These are phyloP conservation scores for Coemansia sp. DNA, from an alignment of 192 early-diverging fungal genomes.

Conservation along the genomic window DNA sequence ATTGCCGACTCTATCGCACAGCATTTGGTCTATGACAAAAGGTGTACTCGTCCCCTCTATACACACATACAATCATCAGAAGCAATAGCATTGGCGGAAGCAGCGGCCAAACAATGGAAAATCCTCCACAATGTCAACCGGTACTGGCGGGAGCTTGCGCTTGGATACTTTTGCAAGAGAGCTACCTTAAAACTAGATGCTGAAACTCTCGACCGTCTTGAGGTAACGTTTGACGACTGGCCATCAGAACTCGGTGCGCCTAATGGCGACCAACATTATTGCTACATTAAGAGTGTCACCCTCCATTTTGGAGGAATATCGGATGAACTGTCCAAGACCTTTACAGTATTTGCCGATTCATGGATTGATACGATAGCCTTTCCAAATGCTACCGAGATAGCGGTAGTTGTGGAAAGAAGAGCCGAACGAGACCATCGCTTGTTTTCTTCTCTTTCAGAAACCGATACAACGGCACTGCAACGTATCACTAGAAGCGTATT, in stretches of 20 bases:
- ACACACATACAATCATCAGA: not conserved
- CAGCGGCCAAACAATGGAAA: not conserved
- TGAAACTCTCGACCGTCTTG: not conserved
- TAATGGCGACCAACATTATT: not conserved
- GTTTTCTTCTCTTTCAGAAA: not conserved
- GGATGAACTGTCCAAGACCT: not conserved
- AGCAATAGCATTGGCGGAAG: not conserved
- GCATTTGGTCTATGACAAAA: not conserved
- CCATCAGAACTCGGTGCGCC: not conserved
- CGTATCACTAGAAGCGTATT: not conserved
- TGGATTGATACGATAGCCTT: not conserved
- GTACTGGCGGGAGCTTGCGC: not conserved
- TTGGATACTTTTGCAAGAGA: not conserved
- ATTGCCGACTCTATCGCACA: not conserved
- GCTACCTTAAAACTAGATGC: not conserved
- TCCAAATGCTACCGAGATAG: not conserved
- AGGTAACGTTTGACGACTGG: not conserved
- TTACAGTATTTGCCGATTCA: not conserved
- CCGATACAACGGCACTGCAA: not conserved
- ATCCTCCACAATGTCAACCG: not conserved
- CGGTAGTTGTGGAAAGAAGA: not conserved
- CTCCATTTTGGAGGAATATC: not conserved
- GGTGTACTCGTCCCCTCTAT: not conserved
- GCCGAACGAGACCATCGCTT: not conserved
- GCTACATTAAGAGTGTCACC: not conserved